Evolutionary conservation across 257 asterid genomes (phyloP).

Genomic region (Nyctanthes arbortristis): DNA sequence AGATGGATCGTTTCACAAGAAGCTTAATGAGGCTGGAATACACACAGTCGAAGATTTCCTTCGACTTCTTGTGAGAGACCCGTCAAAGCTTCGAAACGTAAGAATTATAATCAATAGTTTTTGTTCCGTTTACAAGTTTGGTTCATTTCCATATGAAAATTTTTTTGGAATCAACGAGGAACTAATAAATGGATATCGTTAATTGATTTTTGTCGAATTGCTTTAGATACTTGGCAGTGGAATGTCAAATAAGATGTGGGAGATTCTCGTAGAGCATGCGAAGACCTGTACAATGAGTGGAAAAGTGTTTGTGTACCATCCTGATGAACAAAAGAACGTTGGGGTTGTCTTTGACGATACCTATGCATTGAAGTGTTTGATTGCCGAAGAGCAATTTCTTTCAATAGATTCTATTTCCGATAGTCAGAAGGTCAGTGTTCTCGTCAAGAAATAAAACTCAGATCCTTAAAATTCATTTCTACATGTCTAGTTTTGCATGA

Average conservation of each 20-base stretch:
- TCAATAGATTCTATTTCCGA: slow-evolving; percentile 86
- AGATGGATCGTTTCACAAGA: slow-evolving; percentile 95
- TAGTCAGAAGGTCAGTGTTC: slow-evolving; percentile 72
- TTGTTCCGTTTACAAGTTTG: background rate
- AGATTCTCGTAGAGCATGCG: slow-evolving; percentile 81
- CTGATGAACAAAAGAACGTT: slow-evolving; percentile 74
- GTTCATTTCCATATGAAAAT: slow-evolving; percentile 14
- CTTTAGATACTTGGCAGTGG: slow-evolving; percentile 89
- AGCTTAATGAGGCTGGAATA: slow-evolving; percentile 80
- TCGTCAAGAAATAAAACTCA: no score
- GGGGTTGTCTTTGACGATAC: slow-evolving; percentile 86
- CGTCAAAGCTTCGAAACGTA: slow-evolving; percentile 80
- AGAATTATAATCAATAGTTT: slow-evolving; percentile 33
- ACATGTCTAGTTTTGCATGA: background rate
- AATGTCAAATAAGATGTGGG: slow-evolving; percentile 99
- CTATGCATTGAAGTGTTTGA: slow-evolving; percentile 78
- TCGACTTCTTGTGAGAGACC: slow-evolving; percentile 70
- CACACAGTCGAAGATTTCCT: slow-evolving; percentile 78
- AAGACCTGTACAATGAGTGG: slow-evolving; percentile 93
- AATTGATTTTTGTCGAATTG: slow-evolving; percentile 10
- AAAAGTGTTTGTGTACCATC: slow-evolving; percentile 81
- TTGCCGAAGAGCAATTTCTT: slow-evolving; percentile 71
- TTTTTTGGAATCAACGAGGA: no score
- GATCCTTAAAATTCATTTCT: background rate
- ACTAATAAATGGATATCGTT: no score